Base-by-base conservation (phyloP, 2,329 filamentous ascomycete species). In the Diplodia seriata region DNA sequence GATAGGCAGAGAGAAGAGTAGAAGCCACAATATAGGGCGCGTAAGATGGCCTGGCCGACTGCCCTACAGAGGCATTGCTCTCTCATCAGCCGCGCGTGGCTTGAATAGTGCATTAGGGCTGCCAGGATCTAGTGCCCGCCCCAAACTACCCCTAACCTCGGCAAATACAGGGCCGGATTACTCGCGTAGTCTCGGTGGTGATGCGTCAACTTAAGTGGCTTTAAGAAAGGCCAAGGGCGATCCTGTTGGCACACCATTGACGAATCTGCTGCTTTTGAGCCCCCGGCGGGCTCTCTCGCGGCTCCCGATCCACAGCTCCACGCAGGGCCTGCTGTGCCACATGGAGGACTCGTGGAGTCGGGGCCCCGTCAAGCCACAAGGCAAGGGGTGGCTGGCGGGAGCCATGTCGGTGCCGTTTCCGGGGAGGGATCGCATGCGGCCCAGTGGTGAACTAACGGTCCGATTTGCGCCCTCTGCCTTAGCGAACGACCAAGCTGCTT, bases 401-500 rank as follows among this genome's bases (percentile, higher is more conserved):
- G 38, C 18, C 23, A 47, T n/a, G 26, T 15, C 8, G 18, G 40
- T 62, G 26, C 57, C 57, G 57, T 29, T 62, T 62, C 40, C 57
- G 57, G 40, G n/a, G n/a, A 33, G 31, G 40, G 57, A 33, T 29
- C 54, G 54, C 31, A 40, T 40, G 54, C 54, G 54, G 54, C 33
- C 9, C 54, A 62, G 57, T 29, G n/a, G 18, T 33, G 33, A 38
- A 38, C 9, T 12, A 33, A 62, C 57, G 57, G 57, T 62, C 57
- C 57, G 57, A 62, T 33, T 62, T 29, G 23, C 12, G 26, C 7
- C 40, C 40, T 50, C 40, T 29, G 47, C 29, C 57, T 33, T 50
- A 50, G 38, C 56, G 38, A 49, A 31, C 31, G 26, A 47, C 23
- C 56, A 61, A 49, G 56, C 56, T 61, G n/a, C 38, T 40, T 61